A percentile compares a stretch with the other conserved stretches of the same genome.
Conservation (phyloP, 1,284 basidiomycete genomes). For the Rugosomyces carneus region DNA sequence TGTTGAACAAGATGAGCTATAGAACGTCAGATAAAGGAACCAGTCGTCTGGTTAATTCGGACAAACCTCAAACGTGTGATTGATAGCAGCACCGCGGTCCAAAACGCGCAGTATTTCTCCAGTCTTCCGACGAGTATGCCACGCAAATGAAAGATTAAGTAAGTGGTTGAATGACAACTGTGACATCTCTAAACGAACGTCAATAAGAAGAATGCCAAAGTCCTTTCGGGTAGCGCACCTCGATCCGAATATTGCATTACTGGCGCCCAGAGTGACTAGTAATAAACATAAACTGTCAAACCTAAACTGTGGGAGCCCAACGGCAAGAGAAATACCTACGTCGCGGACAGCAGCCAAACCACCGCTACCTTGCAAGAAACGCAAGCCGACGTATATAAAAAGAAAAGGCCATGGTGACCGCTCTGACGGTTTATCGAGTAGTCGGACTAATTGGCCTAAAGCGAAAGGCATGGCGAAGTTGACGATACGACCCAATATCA, state of each 20-base stretch:
- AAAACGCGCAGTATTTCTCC: constrained; percentile 80
- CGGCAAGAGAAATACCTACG: constrained; percentile 27
- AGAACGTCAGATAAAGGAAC: constrained; percentile 2
- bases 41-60: neutral
- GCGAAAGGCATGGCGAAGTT: constrained; percentile 70
- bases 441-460: constrained; percentile 61
- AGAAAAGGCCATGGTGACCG: constrained; percentile 59
- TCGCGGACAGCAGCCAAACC: constrained; percentile 67
- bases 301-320: no score
- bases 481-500: constrained; percentile 71
- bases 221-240: constrained; percentile 28
- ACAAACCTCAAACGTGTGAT: constrained; percentile 75
- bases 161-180: constrained; percentile 75
- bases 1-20: constrained; percentile 70
- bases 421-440: constrained; percentile 44
- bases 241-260: constrained; percentile 84
- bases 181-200: constrained; percentile 58
- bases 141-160: constrained; percentile 79
- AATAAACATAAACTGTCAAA: neutral
- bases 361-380: constrained; percentile 65
- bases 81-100: constrained; percentile 85
- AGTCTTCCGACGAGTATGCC: constrained; percentile 76
- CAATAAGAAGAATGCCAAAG: constrained; percentile 1
- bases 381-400: constrained; percentile 54
- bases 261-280: constrained; percentile 68